A percentile compares a stretch with the other conserved stretches of the same genome.
Conservation (phyloP, 179 eudicot genomes). For the Silene vulgaris region DNA sequence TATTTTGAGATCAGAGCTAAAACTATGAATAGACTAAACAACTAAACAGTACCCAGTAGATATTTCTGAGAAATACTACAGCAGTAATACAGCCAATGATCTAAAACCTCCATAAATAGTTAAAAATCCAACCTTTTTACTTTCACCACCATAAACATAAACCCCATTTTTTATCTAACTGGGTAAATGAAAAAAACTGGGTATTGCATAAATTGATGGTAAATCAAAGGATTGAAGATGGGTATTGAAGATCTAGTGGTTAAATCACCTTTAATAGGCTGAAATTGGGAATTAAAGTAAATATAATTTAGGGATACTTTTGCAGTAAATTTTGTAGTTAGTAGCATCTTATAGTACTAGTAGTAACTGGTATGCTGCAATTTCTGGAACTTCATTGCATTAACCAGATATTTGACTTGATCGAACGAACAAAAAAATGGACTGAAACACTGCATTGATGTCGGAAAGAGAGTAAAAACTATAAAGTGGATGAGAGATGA, state of each 20-base stretch:
- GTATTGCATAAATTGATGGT: constrained; percentile 11
- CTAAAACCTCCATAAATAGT: constrained; percentile 15
- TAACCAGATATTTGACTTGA: constrained; percentile 25
- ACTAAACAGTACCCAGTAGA: constrained; percentile 11
- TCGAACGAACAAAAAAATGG: constrained; percentile 19
- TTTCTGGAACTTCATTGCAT: background rate
- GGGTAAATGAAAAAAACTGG: background rate
- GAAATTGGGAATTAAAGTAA: constrained; percentile 8
- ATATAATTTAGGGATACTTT: background rate
- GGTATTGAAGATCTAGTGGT: constrained; percentile 24
- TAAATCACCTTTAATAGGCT: constrained; percentile 18
- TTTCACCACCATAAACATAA: constrained; percentile 16
- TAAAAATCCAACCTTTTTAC: constrained; percentile 17
- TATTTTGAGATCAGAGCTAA: constrained; percentile 34
- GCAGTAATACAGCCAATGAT: background rate
- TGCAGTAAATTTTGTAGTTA: background rate
- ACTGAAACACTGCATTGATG: constrained; percentile 29
- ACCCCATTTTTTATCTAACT: constrained; percentile 13
- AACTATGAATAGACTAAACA: constrained; percentile 13
- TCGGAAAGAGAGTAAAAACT: constrained; percentile 14
- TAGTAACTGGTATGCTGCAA: background rate
- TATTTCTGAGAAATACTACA: constrained; percentile 8
- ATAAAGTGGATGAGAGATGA: background rate
- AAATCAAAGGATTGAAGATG: constrained; percentile 7
- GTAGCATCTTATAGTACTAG: constrained; percentile 7